phyloP scores from a whole-genome alignment of 1,139 yeast species.

The Geotrichum australiense region DNA sequence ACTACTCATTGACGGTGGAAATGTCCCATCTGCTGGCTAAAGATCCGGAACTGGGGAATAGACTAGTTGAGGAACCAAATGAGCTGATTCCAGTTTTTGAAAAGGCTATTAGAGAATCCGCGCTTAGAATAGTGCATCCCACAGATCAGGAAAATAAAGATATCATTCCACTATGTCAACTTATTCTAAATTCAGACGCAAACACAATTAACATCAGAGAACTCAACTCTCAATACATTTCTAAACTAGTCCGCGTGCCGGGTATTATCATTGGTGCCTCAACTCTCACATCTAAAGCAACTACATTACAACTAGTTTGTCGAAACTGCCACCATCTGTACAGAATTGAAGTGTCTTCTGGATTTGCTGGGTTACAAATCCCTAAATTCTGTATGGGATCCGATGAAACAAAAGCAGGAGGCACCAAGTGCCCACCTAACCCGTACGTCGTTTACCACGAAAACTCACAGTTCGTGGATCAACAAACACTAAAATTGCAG shows the following conservation, averaged over 20 bases:
- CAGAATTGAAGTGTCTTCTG: conserved; percentile 57
- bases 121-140: conserved; percentile 66
- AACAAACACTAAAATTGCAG: conserved; percentile 86
- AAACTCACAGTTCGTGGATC: conserved; percentile 85
- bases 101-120: conserved; percentile 82
- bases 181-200: conserved; percentile 69
- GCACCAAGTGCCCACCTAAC: conserved; percentile 70
- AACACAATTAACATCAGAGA: conserved; percentile 70
- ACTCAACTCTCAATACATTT: conserved; percentile 79
- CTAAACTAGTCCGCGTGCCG: conserved; percentile 82
- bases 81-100: conserved; percentile 89
- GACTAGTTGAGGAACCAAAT: conserved; percentile 76
- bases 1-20: conserved; percentile 67
- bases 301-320: conserved; percentile 78
- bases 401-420: conserved; percentile 43
- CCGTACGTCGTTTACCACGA: conserved; percentile 94
- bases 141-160: conserved; percentile 30
- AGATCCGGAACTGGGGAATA: conserved; percentile 83
- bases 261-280: conserved; percentile 93
- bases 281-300: conserved; percentile 82
- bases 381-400: conserved; percentile 63
- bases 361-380: conserved; percentile 70
- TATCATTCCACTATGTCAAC: conserved; percentile 71
- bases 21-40: conserved; percentile 81
- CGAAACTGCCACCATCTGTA: conserved; percentile 79